These are phyloP conservation scores for Tolypocladium tropicale DNA, from an alignment of 2,329 filamentous ascomycete species.

Conservation along the genomic window DNA sequence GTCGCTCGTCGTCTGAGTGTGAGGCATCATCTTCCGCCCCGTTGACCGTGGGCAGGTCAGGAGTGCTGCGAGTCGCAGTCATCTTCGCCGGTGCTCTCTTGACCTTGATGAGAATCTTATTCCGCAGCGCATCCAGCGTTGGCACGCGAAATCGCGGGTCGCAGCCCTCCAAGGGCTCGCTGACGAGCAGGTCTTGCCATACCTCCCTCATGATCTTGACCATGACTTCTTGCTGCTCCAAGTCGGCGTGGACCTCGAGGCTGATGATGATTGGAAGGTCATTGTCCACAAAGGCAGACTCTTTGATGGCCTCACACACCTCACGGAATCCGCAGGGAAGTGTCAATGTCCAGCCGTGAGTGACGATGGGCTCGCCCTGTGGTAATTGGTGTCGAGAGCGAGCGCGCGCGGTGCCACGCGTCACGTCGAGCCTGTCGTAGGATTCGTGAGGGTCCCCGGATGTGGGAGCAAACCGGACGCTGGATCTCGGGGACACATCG, in stretches of 20 bases:
- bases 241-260: slow-evolving; percentile 78
- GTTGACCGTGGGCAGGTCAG: background rate
- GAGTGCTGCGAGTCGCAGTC: slow-evolving; percentile 16
- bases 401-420: slow-evolving; percentile 10
- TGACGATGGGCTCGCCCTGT: slow-evolving; percentile 63
- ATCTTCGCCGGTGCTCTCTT: slow-evolving; percentile 44
- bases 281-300: slow-evolving; percentile 67
- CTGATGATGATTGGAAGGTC: slow-evolving; percentile 82
- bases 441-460: slow-evolving; percentile 19
- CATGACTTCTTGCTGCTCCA: slow-evolving; percentile 82
- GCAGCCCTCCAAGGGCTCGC: slow-evolving; percentile 39
- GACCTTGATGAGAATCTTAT: slow-evolving; percentile 78
- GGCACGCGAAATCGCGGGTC: slow-evolving; percentile 50
- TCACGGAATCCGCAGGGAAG: slow-evolving; percentile 78
- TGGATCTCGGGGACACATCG: slow-evolving; percentile 20
- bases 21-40: slow-evolving; percentile 27
- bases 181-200: slow-evolving; percentile 68
- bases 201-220: slow-evolving; percentile 87
- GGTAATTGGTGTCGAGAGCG: slow-evolving; percentile 17
- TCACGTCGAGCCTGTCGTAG: slow-evolving; percentile 22
- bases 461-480: slow-evolving; percentile 11
- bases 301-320: slow-evolving; percentile 70
- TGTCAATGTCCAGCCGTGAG: slow-evolving; percentile 77
- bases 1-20: slow-evolving; percentile 33
- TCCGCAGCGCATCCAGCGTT: slow-evolving; percentile 57